Evolutionary conservation across 192 early-diverging fungal species (phyloP), one percentile per base, ranked within the genome.

Genomic region (Martensiomyces pterosporus): DNA sequence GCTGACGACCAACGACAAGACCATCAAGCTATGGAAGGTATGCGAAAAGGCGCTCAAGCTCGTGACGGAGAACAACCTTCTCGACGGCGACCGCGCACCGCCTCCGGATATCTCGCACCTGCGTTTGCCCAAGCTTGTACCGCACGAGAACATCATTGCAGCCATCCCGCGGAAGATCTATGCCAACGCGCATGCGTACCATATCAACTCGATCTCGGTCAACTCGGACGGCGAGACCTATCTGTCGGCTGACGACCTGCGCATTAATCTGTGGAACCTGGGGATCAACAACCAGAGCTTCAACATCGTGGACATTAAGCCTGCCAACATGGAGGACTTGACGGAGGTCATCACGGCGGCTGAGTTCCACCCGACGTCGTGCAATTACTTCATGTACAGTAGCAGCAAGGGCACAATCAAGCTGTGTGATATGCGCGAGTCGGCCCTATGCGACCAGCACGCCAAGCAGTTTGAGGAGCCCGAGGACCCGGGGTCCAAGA

Each of bases 221-320:
- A 99, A 99, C 71, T 96, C 93, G 24, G 97, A 99, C 74, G 90
- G 84, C 25, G 94, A 99, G 59, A 99, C 94, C 8, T 99, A 94
- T 59, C 77, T 99, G 48, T 94, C 92, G 23, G 93, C 94, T 10
- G 97, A 99, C 57, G 97, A 99, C 59, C 66, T 99, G 65, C 82
- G 97, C 57, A 94, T 99, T 74, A 99, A 99, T 66, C 75, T 99
- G 51, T 99, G 97, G 97, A 99, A 98, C 61, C 73, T 99, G 74
- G 88, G 91, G 53, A 87, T 94, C 45, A 91, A 90, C 35, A 93
- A 97, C 71, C 94, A 99, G 76, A 94, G 92, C 64, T 99, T 99
- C 80, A 99, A 99, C 64, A 93, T 99, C 79, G 94, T 99, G 37
- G 97, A 99, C 63, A 99, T 99, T 66, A 99, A 99, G 78, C 97